Evolutionary conservation across 768 basidiomycete species (phyloP).

Genomic region (Psilocybe cyanescens): DNA sequence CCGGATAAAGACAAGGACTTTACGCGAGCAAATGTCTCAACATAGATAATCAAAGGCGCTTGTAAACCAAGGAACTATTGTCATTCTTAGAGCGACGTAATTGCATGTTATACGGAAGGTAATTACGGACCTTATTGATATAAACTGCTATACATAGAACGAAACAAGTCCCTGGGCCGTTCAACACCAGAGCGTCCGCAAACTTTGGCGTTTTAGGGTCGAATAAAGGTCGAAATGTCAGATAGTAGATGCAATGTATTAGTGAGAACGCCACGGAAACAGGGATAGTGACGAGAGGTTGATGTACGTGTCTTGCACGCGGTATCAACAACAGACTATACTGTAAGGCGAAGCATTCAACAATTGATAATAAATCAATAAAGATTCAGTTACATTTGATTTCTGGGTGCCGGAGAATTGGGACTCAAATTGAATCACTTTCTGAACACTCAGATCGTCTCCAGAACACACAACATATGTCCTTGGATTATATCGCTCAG

Average conservation of each 20-base stretch:
- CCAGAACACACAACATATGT: conserved; percentile 84
- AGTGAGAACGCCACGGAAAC: conserved; percentile 69
- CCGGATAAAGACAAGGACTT: conserved; percentile 81
- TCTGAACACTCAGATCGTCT: conserved; percentile 76
- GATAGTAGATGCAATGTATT: conserved; percentile 57
- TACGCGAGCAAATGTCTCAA: conserved; percentile 95
- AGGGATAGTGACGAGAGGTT: conserved; percentile 71
- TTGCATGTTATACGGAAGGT: not conserved
- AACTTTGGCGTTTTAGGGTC: conserved; percentile 34
- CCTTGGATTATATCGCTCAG: conserved; percentile 73
- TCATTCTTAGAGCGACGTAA: conserved; percentile 9
- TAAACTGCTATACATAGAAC: conserved; percentile 73
- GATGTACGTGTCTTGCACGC: conserved; percentile 87
- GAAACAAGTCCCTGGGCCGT: conserved; percentile 95
- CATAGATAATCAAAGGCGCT: conserved; percentile 78
- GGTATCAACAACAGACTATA: conserved; percentile 74
- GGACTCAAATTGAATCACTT: conserved; percentile 69
- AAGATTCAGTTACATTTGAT: conserved; percentile 13
- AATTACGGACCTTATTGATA: conserved; percentile 62
- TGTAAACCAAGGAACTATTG: conserved; percentile 74
- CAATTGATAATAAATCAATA: not conserved
- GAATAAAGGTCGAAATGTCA: conserved; percentile 59
- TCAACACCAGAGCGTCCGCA: conserved; percentile 82
- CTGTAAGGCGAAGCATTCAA: conserved; percentile 12
- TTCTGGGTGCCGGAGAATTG: conserved; percentile 14